Conservation (phyloP, 202 grass and related monocot genomes). For the Panicum virgatum region DNA sequence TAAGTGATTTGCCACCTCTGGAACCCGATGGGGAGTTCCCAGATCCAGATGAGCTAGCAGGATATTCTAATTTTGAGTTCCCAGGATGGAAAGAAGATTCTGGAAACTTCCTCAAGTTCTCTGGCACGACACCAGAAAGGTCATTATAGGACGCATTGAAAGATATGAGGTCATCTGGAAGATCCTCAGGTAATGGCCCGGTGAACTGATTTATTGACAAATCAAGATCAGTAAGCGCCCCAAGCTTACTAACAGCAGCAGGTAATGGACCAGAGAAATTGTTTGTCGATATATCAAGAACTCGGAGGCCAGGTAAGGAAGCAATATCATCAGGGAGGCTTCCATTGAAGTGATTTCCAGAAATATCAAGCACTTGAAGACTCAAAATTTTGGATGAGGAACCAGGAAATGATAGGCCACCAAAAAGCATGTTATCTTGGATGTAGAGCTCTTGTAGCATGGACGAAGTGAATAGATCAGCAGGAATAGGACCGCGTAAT, state of each 20-base stretch:
- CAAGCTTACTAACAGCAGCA: conserved; percentile 61
- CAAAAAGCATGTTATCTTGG: conserved; percentile 72
- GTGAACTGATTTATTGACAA: conserved; percentile 83
- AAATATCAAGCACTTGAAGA: conserved; percentile 77
- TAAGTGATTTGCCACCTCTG: conserved; percentile 47
- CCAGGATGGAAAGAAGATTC: conserved; percentile 99
- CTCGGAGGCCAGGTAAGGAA: conserved; percentile 66
- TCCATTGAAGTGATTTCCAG: conserved; percentile 79
- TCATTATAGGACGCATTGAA: conserved; percentile 97
- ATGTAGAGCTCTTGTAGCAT: conserved; percentile 83
- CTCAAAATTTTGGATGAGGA: conserved; percentile 63
- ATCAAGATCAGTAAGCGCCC: conserved; percentile 67
- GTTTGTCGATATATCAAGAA: conserved; percentile 86
- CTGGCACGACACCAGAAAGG: conserved; percentile 82
- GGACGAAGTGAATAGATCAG: conserved; percentile 63
- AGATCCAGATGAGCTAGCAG: conserved; percentile 61
- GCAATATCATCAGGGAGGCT: conserved; percentile 74
- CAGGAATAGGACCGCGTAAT: conserved; percentile 66
- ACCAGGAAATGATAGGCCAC: conserved; percentile 60
- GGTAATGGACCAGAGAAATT: conserved; percentile 80
- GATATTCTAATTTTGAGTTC: conserved; percentile 80
- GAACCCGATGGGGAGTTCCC: conserved; percentile 46
- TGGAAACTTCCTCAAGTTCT: conserved; percentile 91
- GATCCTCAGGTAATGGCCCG: conserved; percentile 62
- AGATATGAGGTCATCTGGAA: conserved; percentile 62